These are phyloP conservation scores for Lecanoromycetidae sp. DNA, from an alignment of 2,329 filamentous ascomycete species.

Conservation along the genomic window DNA sequence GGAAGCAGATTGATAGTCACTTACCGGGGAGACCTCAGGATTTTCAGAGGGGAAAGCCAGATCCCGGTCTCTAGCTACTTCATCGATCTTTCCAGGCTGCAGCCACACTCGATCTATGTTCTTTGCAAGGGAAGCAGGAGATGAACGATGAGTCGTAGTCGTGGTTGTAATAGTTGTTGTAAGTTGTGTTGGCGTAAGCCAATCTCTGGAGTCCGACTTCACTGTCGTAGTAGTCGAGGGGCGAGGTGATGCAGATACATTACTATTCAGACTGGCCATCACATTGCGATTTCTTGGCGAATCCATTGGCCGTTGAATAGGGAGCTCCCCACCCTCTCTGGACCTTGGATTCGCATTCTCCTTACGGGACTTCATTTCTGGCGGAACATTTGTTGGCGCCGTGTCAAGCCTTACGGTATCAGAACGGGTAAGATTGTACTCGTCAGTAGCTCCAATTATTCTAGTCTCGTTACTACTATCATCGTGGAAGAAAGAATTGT, in stretches of 20 bases:
- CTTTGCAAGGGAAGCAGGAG: neutral
- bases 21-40: slow-evolving; percentile 25
- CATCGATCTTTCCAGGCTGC: slow-evolving; percentile 21
- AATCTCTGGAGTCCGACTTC: slow-evolving; percentile 5
- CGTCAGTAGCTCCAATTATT: slow-evolving; percentile 5
- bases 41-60: slow-evolving; percentile 21
- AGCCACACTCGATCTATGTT: slow-evolving; percentile 13
- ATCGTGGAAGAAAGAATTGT: slow-evolving; percentile 36
- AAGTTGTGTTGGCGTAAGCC: slow-evolving; percentile 7
- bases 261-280: neutral
- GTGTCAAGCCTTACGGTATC: slow-evolving; percentile 7
- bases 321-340: neutral
- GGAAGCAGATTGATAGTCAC: slow-evolving; percentile 34
- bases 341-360: neutral
- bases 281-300: neutral
- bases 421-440: neutral
- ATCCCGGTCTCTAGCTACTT: slow-evolving; percentile 17
- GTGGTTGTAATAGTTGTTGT: no score
- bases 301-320: neutral
- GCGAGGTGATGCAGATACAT: neutral
- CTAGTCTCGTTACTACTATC: slow-evolving; percentile 35
- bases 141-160: neutral
- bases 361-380: neutral
- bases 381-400: slow-evolving; percentile 4
- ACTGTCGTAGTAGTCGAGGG: neutral